Base-by-base conservation (phyloP, 2,329 filamentous ascomycete genomes). In the Canariomyces notabilis region DNA sequence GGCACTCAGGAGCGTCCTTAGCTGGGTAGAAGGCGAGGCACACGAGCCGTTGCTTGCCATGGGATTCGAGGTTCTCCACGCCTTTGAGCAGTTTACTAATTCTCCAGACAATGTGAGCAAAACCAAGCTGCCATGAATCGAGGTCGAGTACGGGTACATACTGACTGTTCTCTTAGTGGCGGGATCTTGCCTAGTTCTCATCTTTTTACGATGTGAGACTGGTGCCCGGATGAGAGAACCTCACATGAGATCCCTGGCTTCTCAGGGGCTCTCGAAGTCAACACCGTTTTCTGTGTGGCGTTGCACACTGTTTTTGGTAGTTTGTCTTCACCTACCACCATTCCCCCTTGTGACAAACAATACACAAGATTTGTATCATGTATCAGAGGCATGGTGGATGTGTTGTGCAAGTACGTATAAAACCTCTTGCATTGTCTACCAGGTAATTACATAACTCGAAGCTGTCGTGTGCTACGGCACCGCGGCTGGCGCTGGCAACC, bases 11-110 rank as follows among this genome's bases (percentile, higher is more conserved):
- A 86, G 84, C 42, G 71, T 94, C 37, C 66, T 95, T 48, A 88
- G 89, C 63, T 90, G 87, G 79, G 88, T 93, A 69, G 64, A 69
- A 50, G 86, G 89, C 59, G 84, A 85, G 43, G 79, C 81, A 38
- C 80, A 81, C 53, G 87, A 93, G 63, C 80, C 83, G 29, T 70
- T 94, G 48, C 74, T 82, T 45, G 80, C 80, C 0, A 88, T 94
- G 84, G 88, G 88, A 1, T 94, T 94, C 60, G 80, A 81, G 53
- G 77, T 87, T 36, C 68, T 89, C 52, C 85, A 91, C 66, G 83
- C 77, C 33, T 94, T 89, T 64, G 88, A 95, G 59, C 87, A 94
- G 64, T 78, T 93, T 43, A 86, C 82, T 49, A 78, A 75, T 53
- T 80, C 85, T 16, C 68, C 70, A 3, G 76, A 78, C 15, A 72